A percentile compares a stretch with the other conserved stretches of the same genome.
These are phyloP conservation scores for Phytophthora melonis DNA, from an alignment of 352 stramenopile genomes.

Conservation along the genomic window DNA sequence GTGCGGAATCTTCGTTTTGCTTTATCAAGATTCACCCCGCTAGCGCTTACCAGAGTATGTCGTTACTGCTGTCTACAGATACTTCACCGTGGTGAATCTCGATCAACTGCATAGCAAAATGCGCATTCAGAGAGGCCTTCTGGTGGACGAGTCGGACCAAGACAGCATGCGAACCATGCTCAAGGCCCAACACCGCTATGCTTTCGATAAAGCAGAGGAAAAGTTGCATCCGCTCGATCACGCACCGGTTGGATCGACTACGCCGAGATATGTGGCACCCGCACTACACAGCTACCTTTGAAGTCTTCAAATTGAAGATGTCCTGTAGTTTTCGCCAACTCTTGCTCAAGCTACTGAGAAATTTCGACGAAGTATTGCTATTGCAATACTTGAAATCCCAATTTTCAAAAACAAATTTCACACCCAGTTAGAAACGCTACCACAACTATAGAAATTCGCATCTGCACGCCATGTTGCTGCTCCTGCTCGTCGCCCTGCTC, in stretches of 20 bases:
- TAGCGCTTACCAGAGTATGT: not conserved
- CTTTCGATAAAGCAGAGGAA: slow-evolving; percentile 66
- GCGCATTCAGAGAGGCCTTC: slow-evolving; percentile 56
- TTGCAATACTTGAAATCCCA: no score
- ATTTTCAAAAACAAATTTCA: no score
- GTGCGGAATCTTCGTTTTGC: not conserved
- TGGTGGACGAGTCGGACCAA: slow-evolving; percentile 62
- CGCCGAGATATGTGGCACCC: not conserved
- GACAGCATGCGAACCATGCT: slow-evolving; percentile 64
- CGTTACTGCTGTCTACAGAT: slow-evolving; percentile 23
- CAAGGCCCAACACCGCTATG: slow-evolving; percentile 74
- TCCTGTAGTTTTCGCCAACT: no score
- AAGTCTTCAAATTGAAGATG: not conserved
- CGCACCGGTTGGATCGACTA: slow-evolving; percentile 28
- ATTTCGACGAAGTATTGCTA: no score
- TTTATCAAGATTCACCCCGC: not conserved
- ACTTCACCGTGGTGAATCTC: slow-evolving; percentile 73
- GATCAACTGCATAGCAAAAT: slow-evolving; percentile 54
- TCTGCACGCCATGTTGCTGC: not conserved
- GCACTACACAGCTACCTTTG: slow-evolving; percentile 6
- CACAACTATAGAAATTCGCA: not conserved
- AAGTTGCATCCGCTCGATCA: slow-evolving; percentile 53
- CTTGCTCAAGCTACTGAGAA: no score
- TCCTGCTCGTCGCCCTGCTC: slow-evolving; percentile 12
- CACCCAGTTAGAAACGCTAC: no score